Conservation (phyloP, 164 flowering plant species). For the Chimonanthus salicifolius region DNA sequence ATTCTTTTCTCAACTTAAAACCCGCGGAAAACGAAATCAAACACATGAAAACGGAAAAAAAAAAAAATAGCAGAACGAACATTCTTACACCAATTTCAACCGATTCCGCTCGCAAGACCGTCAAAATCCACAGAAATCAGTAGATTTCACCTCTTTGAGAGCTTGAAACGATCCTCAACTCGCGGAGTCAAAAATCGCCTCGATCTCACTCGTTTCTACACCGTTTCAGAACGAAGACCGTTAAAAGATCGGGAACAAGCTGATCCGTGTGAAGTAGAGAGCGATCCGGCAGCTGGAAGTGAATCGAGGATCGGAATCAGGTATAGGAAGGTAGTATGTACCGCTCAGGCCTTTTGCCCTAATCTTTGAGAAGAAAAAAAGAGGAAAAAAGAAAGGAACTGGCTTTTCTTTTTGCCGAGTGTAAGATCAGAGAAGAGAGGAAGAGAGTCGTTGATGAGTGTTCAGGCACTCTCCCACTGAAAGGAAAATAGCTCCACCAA, state of each 20-base stretch:
- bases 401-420: background rate
- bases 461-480: too few species aligned
- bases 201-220: background rate
- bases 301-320: background rate
- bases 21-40: background rate
- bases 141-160: slow-evolving; percentile 18
- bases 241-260: background rate
- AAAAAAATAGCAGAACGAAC: background rate
- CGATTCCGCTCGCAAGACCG: background rate
- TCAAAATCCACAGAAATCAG: slow-evolving; percentile 9
- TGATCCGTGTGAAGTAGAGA: background rate
- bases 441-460: background rate
- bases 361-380: background rate
- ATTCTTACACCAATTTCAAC: background rate
- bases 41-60: background rate
- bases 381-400: background rate
- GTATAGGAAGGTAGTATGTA: background rate
- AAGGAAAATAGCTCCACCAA: background rate
- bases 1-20: background rate
- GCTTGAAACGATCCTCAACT: background rate
- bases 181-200: background rate
- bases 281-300: background rate
- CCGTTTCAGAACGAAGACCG: background rate
- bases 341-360: background rate
- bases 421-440: background rate